These are phyloP conservation scores for Scheffersomyces amazonensis DNA, from an alignment of 805 yeast species.

Conservation along the genomic window DNA sequence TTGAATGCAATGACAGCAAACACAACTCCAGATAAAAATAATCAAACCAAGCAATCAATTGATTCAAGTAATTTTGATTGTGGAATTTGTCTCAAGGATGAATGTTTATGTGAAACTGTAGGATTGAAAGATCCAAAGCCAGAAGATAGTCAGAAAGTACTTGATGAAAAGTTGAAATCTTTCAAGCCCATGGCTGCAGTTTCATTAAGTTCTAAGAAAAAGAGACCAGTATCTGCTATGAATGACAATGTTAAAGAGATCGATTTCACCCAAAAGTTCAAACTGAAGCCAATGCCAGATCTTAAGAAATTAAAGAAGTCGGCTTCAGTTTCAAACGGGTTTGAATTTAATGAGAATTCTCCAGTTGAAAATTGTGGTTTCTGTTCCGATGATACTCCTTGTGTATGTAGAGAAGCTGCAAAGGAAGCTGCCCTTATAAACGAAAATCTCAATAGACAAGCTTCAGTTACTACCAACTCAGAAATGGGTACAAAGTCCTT, in stretches of 20 bases:
- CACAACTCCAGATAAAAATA: constrained; percentile 11
- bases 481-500: constrained; percentile 20
- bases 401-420: constrained; percentile 84
- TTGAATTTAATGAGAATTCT: constrained; percentile 40
- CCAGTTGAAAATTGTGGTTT: constrained; percentile 84
- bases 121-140: constrained; percentile 35
- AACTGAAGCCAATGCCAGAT: constrained; percentile 35
- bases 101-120: constrained; percentile 60
- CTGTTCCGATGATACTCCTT: constrained; percentile 88
- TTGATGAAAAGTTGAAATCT: constrained; percentile 33
- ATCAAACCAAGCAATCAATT: constrained; percentile 2
- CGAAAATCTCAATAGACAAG: constrained; percentile 27
- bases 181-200: constrained; percentile 69
- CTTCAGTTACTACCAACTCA: constrained; percentile 25
- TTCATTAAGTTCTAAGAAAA: constrained; percentile 41
- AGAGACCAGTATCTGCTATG: constrained; percentile 6
- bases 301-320: constrained; percentile 25
- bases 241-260: constrained; percentile 30
- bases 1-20: constrained; percentile 12
- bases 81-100: constrained; percentile 67
- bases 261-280: constrained; percentile 55
- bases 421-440: constrained; percentile 45
- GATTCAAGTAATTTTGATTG: constrained; percentile 42
- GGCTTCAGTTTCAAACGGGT: background rate
- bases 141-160: constrained; percentile 10